Evolutionary conservation across 2,329 filamentous ascomycete genomes (phyloP).

Genomic region (Cordyceps fumosorosea): DNA sequence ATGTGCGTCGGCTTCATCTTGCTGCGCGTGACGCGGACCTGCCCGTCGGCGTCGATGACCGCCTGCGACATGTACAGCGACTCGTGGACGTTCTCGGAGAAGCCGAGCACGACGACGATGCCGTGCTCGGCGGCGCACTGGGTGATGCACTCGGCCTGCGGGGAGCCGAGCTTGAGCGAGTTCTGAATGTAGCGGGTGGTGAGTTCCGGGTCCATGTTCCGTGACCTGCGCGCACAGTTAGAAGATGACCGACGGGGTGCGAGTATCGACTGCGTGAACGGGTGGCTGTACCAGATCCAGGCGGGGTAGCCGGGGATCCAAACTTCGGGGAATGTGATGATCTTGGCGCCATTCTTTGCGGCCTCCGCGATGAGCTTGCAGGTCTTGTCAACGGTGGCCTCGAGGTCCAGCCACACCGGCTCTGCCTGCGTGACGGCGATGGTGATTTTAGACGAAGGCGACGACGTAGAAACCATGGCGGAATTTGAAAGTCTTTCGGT

Average conservation of each 20-base stretch:
- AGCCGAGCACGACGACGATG: conserved; percentile 39
- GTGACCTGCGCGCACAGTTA: background rate
- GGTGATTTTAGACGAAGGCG: background rate
- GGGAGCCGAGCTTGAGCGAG: conserved; percentile 32
- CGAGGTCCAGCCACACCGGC: conserved; percentile 21
- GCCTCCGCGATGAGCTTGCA: background rate
- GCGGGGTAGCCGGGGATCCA: conserved; percentile 49
- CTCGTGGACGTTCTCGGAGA: conserved; percentile 31
- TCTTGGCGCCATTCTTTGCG: conserved; percentile 39
- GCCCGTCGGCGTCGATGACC: conserved; percentile 35
- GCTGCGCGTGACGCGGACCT: conserved; percentile 32
- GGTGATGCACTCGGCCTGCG: conserved; percentile 32
- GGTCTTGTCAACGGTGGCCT: conserved; percentile 19
- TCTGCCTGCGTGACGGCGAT: conserved; percentile 23
- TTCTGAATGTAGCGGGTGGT: conserved; percentile 31
- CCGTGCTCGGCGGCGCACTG: conserved; percentile 25
- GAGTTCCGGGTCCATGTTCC: background rate
- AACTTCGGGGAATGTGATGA: conserved; percentile 48
- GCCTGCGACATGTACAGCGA: conserved; percentile 41
- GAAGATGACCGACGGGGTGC: background rate
- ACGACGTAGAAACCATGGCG: background rate
- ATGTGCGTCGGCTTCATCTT: conserved; percentile 50
- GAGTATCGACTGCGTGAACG: background rate
- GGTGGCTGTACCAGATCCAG: conserved; percentile 27
- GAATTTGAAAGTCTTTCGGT: background rate